Evolutionary conservation across 208 protist genomes (phyloP), one percentile per base, ranked within the genome.

Genomic region (Porcisia deanei): DNA sequence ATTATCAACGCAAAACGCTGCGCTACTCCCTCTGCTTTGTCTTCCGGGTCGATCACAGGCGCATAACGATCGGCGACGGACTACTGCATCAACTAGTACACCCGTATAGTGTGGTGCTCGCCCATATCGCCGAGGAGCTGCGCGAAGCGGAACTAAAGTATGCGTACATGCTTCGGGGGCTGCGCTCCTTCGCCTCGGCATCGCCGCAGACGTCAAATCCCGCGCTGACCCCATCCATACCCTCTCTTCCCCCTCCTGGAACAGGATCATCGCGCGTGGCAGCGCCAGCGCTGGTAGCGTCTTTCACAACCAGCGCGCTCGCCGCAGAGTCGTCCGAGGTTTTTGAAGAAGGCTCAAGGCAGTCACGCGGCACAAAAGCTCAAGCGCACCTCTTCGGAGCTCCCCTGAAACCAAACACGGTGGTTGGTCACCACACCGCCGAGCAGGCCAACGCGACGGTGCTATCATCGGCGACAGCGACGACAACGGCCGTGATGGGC

Each of bases 1-100:
- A 92, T 66, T 97, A 97, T 73, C 82, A 87, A 69, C 85, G 93
- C 39, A 92, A 97, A 66, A 94, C 90, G 41, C 81, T 97, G 75
- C 91, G 91, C 45, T 95, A 94, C 79, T 89, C 91, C 12, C 73
- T 97, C 45, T 94, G 93, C 76, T 86, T 97, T 65, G 84, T 88
- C 60, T 94, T 95, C 73, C 70, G 75, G 55, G 82, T 94, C 12
- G 83, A 91, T 74, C 39, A 81, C 63, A 80, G 60, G 41, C 77
- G 88, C 70, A 85, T 90, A 59, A 90, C 93, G 37, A 78, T 88
- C 3, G 88, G 83, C 14, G 80, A 83, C 37, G 71, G 74, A n/a
- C 80, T 90, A 18, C 73, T 88, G 60, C 86, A 85, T 34, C 79
- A 79, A 14, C 82, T 92, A 5, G 80, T 95, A 41, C 88, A 86